Base-by-base conservation (phyloP, 148 eudicot genomes). In the Dianthus caryophyllus region DNA sequence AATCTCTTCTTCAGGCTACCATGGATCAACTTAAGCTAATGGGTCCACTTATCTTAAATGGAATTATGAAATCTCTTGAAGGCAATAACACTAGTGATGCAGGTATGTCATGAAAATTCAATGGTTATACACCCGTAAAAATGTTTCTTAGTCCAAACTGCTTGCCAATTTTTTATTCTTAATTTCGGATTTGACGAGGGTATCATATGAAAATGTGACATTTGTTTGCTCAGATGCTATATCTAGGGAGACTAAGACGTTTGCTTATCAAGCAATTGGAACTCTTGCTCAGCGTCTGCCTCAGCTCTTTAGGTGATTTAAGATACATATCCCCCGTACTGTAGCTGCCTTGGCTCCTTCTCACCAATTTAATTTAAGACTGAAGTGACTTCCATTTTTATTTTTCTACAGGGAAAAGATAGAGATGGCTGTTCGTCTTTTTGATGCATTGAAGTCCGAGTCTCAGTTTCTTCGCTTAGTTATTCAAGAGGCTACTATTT, bases 221-320 rank as follows among this genome's bases (percentile, higher is more conserved):
- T 71, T 22, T 49, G 57, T 69, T 59, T 48, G 48, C 65, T 73
- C 71, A 93, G 98, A 93, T 87, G 71, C 81, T 71, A 72, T 84
- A 74, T 79, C 88, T 52, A 80, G 92, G 74, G 95, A 87, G 72
- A 88, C 95, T 39, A 89, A 83, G 78, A 86, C 84, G 29, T 93
- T 89, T 77, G 90, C 89, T 67, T 93, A 81, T 76, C 96, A 89
- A 75, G 95, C 95, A 52, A 85, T 93, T 73, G 98, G 98, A 73
- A 76, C 84, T 81, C 91, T 93, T 70, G 87, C 98, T 39, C 84
- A 86, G 71, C 95, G 96, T 64, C 77, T 89, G 96, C 98, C 98
- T 76, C 87, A 88, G 69, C 98, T 93, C 78, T 93, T 89, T 80
- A 89, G 95, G 98, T 93, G 64, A 63, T 38, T 24, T 51, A 25